Evolutionary conservation across 169 alveolate species (phyloP).

Genomic region (Plasmodium malariae): DNA sequence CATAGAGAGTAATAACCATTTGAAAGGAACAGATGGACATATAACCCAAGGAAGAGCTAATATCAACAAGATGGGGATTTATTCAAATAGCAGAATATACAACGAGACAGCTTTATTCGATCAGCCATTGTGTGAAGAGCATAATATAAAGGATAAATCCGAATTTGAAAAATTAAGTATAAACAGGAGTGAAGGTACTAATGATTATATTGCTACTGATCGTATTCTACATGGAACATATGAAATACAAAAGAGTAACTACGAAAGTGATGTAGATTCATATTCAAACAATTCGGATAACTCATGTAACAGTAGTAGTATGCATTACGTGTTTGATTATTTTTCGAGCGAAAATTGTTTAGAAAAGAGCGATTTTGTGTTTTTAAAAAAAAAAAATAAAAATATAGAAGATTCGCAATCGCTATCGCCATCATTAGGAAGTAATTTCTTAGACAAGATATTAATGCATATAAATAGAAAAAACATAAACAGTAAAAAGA

Average conservation of each 20-base stretch:
- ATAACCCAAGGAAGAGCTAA: too few relatives aligned
- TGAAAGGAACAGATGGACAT: too few relatives aligned
- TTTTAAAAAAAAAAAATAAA: conserved; percentile 18
- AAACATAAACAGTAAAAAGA: background rate
- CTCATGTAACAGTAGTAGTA: too few relatives aligned
- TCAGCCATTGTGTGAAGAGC: background rate
- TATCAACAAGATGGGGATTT: background rate
- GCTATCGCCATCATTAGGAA: background rate
- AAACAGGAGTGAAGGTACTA: too few relatives aligned
- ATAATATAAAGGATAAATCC: too few relatives aligned
- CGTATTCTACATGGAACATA: too few relatives aligned
- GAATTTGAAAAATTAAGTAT: too few relatives aligned
- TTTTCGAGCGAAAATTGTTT: conserved; percentile 40
- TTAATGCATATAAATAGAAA: conserved; percentile 6
- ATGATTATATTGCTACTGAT: too few relatives aligned
- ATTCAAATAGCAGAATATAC: background rate
- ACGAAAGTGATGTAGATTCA: background rate
- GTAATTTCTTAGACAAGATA: conserved; percentile 17
- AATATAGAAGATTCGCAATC: background rate
- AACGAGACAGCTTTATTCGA: background rate
- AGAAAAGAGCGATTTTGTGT: conserved; percentile 52
- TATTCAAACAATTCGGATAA: background rate
- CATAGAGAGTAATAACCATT: too few relatives aligned
- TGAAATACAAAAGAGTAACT: too few relatives aligned
- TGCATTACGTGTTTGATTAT: conserved; percentile 19